Conservation (phyloP, 1,284 basidiomycete species). For the Austroboletus novae-zelandiae region DNA sequence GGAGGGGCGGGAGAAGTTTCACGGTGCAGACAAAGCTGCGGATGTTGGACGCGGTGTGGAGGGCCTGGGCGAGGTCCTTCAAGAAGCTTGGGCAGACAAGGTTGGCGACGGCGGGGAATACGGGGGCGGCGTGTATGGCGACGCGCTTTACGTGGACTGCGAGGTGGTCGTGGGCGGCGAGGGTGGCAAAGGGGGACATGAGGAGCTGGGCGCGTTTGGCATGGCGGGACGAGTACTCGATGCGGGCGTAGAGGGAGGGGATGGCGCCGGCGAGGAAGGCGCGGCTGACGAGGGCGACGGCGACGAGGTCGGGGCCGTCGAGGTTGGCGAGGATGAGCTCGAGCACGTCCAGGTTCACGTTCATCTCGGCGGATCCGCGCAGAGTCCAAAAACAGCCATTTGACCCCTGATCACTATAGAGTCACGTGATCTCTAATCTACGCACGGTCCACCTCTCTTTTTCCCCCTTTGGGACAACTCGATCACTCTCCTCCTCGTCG, state of each 20-base stretch:
- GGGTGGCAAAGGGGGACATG: conserved; percentile 57
- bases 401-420: conserved; percentile 1
- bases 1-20: conserved; percentile 46
- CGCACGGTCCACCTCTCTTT: conserved; percentile 24
- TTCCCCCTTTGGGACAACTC: conserved; percentile 20
- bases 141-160: conserved; percentile 58
- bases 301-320: conserved; percentile 52
- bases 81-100: conserved; percentile 49
- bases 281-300: conserved; percentile 57
- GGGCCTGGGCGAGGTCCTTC: conserved; percentile 45
- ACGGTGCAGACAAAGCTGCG: conserved; percentile 51
- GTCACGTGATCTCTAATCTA: conserved; percentile 19
- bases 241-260: conserved; percentile 55
- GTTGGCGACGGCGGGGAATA: conserved; percentile 16
- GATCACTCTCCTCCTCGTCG: conserved; percentile 24
- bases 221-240: conserved; percentile 53
- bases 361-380: conserved; percentile 22
- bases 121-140: conserved; percentile 52
- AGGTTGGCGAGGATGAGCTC: conserved; percentile 59
- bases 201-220: conserved; percentile 52
- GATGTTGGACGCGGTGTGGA: conserved; percentile 51
- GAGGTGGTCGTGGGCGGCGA: conserved; percentile 50
- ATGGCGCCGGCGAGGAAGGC: conserved; percentile 61
- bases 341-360: conserved; percentile 67
- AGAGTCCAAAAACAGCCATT: background rate